Conservation (phyloP, 768 basidiomycete genomes). For the Mycena maculata region DNA sequence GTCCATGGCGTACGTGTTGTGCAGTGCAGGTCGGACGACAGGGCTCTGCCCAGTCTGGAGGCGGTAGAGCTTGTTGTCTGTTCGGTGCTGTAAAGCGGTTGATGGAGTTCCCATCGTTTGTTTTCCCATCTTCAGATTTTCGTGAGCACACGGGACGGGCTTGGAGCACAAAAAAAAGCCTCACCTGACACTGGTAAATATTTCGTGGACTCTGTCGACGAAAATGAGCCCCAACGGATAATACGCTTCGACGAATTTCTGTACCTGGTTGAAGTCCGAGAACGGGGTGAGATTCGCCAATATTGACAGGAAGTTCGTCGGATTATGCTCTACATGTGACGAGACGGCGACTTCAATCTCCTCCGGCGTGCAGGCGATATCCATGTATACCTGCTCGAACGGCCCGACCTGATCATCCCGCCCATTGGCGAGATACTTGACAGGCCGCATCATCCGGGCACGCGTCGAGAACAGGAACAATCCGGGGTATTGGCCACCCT, state of each 20-base stretch:
- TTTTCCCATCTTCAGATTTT: constrained; percentile 88
- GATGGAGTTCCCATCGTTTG: constrained; percentile 99
- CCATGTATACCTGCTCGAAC: constrained; percentile 99
- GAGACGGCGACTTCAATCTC: constrained; percentile 84
- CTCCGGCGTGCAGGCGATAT: constrained; percentile 90
- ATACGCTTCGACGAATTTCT: constrained; percentile 40
- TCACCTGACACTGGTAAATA: constrained; percentile 92
- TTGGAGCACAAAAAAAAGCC: background rate
- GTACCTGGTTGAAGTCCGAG: constrained; percentile 98
- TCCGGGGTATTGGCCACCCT: constrained; percentile 97
- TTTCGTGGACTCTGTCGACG: constrained; percentile 81
- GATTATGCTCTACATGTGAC: constrained; percentile 93
- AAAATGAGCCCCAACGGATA: background rate
- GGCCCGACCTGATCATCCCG: constrained; percentile 91
- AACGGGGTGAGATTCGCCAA: constrained; percentile 98
- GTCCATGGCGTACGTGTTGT: constrained; percentile 98
- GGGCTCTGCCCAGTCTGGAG: constrained; percentile 96
- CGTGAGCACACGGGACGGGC: background rate
- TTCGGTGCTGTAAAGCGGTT: constrained; percentile 89
- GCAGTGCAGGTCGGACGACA: constrained; percentile 89
- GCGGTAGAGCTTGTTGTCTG: constrained; percentile 98
- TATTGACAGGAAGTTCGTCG: constrained; percentile 96
- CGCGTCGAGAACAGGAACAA: constrained; percentile 90
- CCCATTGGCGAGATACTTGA: constrained; percentile 89
- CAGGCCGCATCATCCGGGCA: constrained; percentile 97